Evolutionary conservation across 306 rosid genomes (phyloP), one percentile per base, ranked within the genome.

Genomic region (Castanea crenata): DNA sequence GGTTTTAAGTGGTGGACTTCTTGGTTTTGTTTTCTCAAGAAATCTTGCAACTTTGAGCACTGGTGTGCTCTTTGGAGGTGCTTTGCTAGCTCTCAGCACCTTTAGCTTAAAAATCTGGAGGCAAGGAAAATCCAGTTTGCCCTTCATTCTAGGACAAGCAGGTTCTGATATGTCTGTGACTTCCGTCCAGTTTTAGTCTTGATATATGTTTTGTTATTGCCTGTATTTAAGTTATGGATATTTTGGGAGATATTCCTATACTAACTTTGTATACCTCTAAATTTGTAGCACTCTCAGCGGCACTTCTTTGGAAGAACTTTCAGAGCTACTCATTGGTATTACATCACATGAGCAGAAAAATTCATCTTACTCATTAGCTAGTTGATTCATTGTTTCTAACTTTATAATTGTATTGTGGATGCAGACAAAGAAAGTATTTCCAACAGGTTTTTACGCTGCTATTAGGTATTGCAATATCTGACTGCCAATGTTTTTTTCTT

Each of bases 71-170:
- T 87, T 75, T 69, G 99, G 98, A 34, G 99, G 94, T 61, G 93
- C 97, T 75, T 90, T 95, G 85, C 91, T 95, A 73, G 86, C 91
- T 80, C 90, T 95, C 51, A 95, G 99, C 84, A 87, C 92, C 77
- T 68, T 78, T 55, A 95, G 99, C 91, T 78, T 95, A 88, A 92
- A 91, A 91, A 92, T 95, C 62, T 95, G 99, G 99, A 91, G 88
- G 90, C 91, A 89, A 84, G 98, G 99, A 69, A 95, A 92, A 79
- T 92, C 99, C 13, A 88, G 98, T 83, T 64, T 89, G 62, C 97
- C 97, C 4, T 95, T 83, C 82, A 95, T 95, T 78, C 83, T 95
- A 51, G 97, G 97, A 79, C 99, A 95, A 90, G 92, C 96, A 88
- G 94, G 96, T 93, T 86, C 35, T 52, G 78, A 79, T 80, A 32